Conservation (phyloP, 306 rosid genomes). For the Cotoneaster glaucophyllus region DNA sequence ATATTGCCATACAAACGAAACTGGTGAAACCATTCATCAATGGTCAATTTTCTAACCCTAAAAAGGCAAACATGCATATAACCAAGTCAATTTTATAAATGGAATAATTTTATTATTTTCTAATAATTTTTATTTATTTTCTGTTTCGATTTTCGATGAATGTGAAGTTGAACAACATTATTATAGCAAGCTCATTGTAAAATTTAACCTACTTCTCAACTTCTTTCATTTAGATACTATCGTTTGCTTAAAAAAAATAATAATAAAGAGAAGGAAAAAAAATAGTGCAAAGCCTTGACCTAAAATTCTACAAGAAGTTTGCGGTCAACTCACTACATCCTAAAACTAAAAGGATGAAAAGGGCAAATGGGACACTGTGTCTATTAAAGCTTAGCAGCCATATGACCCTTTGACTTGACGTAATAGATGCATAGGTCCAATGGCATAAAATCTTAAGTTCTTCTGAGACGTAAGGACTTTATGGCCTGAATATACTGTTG, state of each 20-base stretch:
- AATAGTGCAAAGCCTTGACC: not conserved
- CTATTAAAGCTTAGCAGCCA: not conserved
- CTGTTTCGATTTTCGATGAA: too few relatives aligned
- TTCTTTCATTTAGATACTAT: too few relatives aligned
- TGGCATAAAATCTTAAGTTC: not conserved
- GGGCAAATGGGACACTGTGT: not conserved
- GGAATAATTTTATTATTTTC: not conserved
- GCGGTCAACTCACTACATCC: not conserved
- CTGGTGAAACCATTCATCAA: not conserved
- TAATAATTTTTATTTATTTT: too few relatives aligned
- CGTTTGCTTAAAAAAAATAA: too few relatives aligned
- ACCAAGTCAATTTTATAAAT: not conserved
- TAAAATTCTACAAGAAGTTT: not conserved
- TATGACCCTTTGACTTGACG: not conserved
- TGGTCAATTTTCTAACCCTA: not conserved
- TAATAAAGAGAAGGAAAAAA: too few relatives aligned
- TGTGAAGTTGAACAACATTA: too few relatives aligned
- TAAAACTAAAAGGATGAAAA: not conserved
- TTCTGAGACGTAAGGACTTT: too few relatives aligned
- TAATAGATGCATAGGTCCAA: not conserved
- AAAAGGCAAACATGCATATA: not conserved
- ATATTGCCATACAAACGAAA: too few relatives aligned
- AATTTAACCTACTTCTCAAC: fast-evolving
- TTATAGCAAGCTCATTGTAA: too few relatives aligned
- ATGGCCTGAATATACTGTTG: too few relatives aligned